Base-by-base conservation (phyloP, 2,329 filamentous ascomycete genomes). In the Purpureocillium lavendulum region DNA sequence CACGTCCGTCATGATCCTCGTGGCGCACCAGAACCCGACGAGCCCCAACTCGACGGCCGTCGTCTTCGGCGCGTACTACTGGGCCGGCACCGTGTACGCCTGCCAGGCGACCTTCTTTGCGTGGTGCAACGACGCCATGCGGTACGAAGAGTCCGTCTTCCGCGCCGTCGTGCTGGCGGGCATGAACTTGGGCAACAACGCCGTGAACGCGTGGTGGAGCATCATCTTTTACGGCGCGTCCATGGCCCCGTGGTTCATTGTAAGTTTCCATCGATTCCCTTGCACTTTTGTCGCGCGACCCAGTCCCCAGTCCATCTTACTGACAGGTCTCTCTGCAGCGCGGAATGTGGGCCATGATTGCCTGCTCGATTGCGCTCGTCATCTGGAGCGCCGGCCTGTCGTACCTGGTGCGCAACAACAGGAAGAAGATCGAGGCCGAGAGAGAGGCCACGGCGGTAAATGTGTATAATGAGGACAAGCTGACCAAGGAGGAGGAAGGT, bases 311-410 rank as follows among this genome's bases (percentile, higher is more conserved):
- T n/a, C n/a, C n/a, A n/a, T n/a, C n/a, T 14, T 12, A 6, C n/a
- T 30, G 29, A 14, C n/a, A 30, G 7, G 29, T 30, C 29, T 30
- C 7, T 13, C 30, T 40, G 4, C 43, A 79, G 68, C 68, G 69
- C 42, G 80, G 81, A n/a, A 82, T 84, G 80, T 84, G 75, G 70
- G 80, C 80, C 3, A 84, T 84, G 81, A 81, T 85, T 51, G 79
- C 68, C 2, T 68, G 69, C 7, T 77, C 70, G 16, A 73, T 82
- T 39, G 72, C 70, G 2, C 58, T 84, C 52, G 67, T 65, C 0
- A 46, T 77, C 2, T 84, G 80, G 80, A 77, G 75, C 1, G 69
- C 57, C 0, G 64, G 66, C 1, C 53, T 82, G 32, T 61, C 72
- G 1, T 75, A 65, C 49, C 57, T 70, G 12, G 40, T 45, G n/a